phyloP scores from a whole-genome alignment of 441 rosid genomes.

The Pelargonium australe region DNA sequence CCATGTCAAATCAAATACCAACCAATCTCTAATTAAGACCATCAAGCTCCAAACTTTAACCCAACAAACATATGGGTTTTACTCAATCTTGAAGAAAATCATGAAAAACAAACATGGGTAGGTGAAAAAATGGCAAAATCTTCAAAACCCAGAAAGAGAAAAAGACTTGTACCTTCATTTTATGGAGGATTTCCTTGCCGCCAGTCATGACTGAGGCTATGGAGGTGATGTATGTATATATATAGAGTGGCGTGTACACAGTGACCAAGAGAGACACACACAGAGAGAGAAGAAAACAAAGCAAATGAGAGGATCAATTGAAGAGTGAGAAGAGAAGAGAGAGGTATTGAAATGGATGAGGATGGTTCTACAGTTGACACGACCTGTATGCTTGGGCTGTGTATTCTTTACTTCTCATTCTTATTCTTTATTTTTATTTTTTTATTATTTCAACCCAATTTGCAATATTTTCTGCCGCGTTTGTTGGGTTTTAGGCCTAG shows the following conservation, averaged over 20 bases:
- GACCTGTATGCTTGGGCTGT: not conserved
- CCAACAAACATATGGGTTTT: not conserved
- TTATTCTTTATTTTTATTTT: too few species aligned
- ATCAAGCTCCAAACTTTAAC: too few species aligned
- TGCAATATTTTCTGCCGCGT: not conserved
- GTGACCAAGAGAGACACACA: slow-evolving; percentile 12
- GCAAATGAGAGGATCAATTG: not conserved
- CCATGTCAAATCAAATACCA: not conserved
- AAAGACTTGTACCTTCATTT: slow-evolving; percentile 50
- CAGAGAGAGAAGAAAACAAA: too few species aligned
- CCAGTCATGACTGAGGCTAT: slow-evolving; percentile 32
- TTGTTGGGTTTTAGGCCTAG: not conserved
- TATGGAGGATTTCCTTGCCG: slow-evolving; percentile 61
- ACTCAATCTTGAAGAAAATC: not conserved
- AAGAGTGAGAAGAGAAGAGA: slow-evolving; percentile 5
- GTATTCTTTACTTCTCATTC: too few species aligned
- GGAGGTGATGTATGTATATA: slow-evolving; percentile 1
- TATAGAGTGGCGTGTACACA: not conserved
- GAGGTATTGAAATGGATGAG: slow-evolving; percentile 15
- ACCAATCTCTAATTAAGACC: too few species aligned
- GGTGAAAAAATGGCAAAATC: not conserved
- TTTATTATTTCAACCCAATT: not conserved
- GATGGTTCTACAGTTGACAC: slow-evolving; percentile 19
- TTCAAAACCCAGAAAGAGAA: not conserved
- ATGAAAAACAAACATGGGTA: not conserved